phyloP scores from a whole-genome alignment of 768 basidiomycete species.

The Mycena albidolilacea region DNA sequence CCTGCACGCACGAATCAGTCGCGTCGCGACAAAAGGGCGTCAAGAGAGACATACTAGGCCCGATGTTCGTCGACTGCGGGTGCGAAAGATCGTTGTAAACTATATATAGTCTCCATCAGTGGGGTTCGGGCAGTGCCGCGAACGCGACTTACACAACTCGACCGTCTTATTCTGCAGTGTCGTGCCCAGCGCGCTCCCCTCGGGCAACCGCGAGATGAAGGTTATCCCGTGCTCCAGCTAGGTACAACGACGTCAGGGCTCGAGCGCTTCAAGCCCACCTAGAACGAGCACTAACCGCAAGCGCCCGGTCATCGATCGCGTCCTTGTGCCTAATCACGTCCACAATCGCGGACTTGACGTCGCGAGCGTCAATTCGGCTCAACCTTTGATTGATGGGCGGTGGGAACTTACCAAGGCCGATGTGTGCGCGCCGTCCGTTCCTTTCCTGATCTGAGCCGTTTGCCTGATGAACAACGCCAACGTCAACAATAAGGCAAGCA shows the following conservation, averaged over 20 bases:
- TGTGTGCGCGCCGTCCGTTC: conserved; percentile 53
- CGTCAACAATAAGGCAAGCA: too few species aligned
- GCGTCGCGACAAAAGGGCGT: neutral
- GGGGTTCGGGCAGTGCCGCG: neutral
- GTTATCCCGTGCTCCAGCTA: conserved; percentile 82
- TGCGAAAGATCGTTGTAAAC: conserved; percentile 89
- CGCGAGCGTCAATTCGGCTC: neutral
- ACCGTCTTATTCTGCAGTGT: conserved; percentile 64
- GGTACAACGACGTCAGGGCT: neutral
- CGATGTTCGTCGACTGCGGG: conserved; percentile 80
- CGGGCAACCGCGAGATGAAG: conserved; percentile 72
- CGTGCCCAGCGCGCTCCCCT: conserved; percentile 55
- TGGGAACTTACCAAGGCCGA: conserved; percentile 58
- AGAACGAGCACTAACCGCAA: conserved; percentile 65
- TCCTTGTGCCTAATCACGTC: conserved; percentile 73
- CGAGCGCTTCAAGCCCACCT: too few species aligned
- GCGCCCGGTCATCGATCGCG: conserved; percentile 82
- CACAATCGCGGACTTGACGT: conserved; percentile 67
- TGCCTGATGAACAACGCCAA: neutral
- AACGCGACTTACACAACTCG: conserved; percentile 65
- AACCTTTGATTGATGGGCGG: neutral
- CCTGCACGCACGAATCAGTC: conserved; percentile 33
- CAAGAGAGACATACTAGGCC: conserved; percentile 49
- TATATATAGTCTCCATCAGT: conserved; percentile 42
- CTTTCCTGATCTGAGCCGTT: conserved; percentile 59